Percentiles rank a stretch among this genome's conserved stretches.
These are phyloP conservation scores for Candida golubevii DNA, from an alignment of 805 yeast species.

Conservation along the genomic window DNA sequence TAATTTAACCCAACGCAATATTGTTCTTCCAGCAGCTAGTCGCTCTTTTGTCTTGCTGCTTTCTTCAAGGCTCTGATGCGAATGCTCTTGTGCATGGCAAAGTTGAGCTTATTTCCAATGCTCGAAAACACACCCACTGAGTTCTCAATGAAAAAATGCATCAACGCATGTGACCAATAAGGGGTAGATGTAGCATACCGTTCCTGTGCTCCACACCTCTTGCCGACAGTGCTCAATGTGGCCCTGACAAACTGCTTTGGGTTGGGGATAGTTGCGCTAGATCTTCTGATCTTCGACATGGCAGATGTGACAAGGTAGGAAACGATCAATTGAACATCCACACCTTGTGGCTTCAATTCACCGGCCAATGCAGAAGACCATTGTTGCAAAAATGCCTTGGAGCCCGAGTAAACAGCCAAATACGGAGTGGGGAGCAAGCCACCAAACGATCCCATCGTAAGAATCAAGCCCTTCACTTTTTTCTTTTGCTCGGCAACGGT, in stretches of 20 bases:
- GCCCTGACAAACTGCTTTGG: slow-evolving; percentile 78
- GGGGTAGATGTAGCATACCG: slow-evolving; percentile 86
- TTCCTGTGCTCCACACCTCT: slow-evolving; percentile 90
- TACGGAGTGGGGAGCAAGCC: slow-evolving; percentile 91
- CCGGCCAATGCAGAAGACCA: slow-evolving; percentile 91
- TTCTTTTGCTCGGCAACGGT: slow-evolving; percentile 43
- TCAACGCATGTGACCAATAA: slow-evolving; percentile 87
- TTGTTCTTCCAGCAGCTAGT: slow-evolving; percentile 1
- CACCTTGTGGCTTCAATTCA: slow-evolving; percentile 61
- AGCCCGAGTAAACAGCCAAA: slow-evolving; percentile 91
- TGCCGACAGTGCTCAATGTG: slow-evolving; percentile 65
- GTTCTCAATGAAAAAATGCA: slow-evolving; percentile 77
- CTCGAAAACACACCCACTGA: slow-evolving; percentile 79
- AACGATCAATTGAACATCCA: slow-evolving; percentile 82
- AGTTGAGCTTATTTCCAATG: slow-evolving; percentile 65
- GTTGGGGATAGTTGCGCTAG: slow-evolving; percentile 73
- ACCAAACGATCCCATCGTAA: slow-evolving; percentile 96
- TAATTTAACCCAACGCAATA: too few species aligned
- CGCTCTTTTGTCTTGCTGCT: slow-evolving; percentile 37
- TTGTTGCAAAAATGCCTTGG: slow-evolving; percentile 89
- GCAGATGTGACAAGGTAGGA: slow-evolving; percentile 92
- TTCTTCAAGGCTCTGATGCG: slow-evolving; percentile 80
- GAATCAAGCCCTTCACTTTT: slow-evolving; percentile 62
- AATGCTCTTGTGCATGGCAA: slow-evolving; percentile 72
- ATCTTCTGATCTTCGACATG: slow-evolving; percentile 86